A percentile compares a stretch with the other conserved stretches of the same genome.
Conservation (phyloP, 495 filamentous ascomycete genomes). For the Aspergillus funiculosus region DNA sequence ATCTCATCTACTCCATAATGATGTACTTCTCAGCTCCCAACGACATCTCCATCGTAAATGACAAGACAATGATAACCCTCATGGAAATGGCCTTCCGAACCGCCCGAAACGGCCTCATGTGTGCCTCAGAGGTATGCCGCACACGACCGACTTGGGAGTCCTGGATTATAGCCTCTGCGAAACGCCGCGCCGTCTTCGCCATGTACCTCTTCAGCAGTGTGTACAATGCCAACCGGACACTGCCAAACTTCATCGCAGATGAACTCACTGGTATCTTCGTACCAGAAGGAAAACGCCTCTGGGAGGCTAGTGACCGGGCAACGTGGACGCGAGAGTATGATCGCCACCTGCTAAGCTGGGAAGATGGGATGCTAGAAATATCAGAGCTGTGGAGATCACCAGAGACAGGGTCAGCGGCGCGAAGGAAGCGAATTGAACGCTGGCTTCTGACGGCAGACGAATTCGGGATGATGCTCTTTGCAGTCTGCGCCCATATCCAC, state of each 20-base stretch:
- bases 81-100: conserved; percentile 42
- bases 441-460: conserved; percentile 27
- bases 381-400: conserved; percentile 37
- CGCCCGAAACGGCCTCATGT: conserved; percentile 35
- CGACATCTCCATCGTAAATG: conserved; percentile 17
- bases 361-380: conserved; percentile 34
- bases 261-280: conserved; percentile 32
- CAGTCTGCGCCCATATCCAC: conserved; percentile 26
- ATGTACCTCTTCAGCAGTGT: conserved; percentile 48
- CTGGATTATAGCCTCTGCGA: conserved; percentile 44
- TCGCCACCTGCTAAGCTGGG: conserved; percentile 33
- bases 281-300: conserved; percentile 31
- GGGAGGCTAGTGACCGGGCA: conserved; percentile 29
- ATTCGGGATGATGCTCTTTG: conserved; percentile 31
- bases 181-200: conserved; percentile 39
- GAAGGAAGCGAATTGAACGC: conserved; percentile 20
- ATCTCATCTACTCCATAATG: conserved; percentile 43
- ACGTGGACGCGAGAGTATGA: conserved; percentile 40
- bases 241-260: conserved; percentile 39
- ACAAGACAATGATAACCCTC: conserved; percentile 38
- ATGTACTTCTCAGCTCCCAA: conserved; percentile 34
- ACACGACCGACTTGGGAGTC: conserved; percentile 42
- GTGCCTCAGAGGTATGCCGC: conserved; percentile 29
- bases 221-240: conserved; percentile 30
- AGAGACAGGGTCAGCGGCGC: conserved; percentile 12